Percentiles rank a stretch among this genome's conserved stretches.
Evolutionary conservation across 2,329 filamentous ascomycete genomes (phyloP).

Genomic region (Aspergillus thermomutatus): DNA sequence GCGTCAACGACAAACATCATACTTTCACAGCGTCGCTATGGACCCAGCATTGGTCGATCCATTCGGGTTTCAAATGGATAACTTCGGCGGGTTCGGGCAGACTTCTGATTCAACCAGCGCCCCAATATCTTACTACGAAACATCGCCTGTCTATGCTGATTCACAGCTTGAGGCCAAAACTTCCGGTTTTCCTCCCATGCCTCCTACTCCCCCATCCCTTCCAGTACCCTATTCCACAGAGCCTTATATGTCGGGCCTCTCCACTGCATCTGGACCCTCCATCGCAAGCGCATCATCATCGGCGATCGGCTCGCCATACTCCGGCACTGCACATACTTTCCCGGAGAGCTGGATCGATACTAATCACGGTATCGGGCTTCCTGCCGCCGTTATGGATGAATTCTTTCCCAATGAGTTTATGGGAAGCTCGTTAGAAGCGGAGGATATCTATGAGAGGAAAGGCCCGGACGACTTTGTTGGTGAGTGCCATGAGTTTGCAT

Average conservation of each 20-base stretch:
- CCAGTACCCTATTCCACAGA: constrained; percentile 30
- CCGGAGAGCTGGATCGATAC: constrained; percentile 58
- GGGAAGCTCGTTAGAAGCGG: constrained; percentile 43
- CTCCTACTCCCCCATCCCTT: constrained; percentile 32
- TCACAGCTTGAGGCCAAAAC: constrained; percentile 24
- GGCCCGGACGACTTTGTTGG: constrained; percentile 37
- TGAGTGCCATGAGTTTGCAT: constrained; percentile 17
- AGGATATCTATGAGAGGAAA: constrained; percentile 43
- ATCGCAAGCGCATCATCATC: constrained; percentile 59
- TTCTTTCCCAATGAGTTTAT: constrained; percentile 54
- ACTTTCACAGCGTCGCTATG: constrained; percentile 31
- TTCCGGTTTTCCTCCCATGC: constrained; percentile 25
- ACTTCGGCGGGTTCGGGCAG: constrained; percentile 20
- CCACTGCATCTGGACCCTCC: constrained; percentile 60
- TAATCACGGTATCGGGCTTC: constrained; percentile 56
- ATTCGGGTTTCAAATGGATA: constrained; percentile 28
- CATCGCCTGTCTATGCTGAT: constrained; percentile 24
- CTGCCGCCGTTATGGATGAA: constrained; percentile 61
- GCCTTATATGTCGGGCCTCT: constrained; percentile 56
- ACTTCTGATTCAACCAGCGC: constrained; percentile 18
- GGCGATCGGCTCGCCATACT: constrained; percentile 64
- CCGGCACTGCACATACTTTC: constrained; percentile 56
- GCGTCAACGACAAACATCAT: constrained; percentile 28
- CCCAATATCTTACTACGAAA: constrained; percentile 28
- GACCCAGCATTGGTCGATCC: constrained; percentile 30